Base-by-base conservation (phyloP, 2,329 filamentous ascomycete species). In the Zymoseptoria ardabiliae region DNA sequence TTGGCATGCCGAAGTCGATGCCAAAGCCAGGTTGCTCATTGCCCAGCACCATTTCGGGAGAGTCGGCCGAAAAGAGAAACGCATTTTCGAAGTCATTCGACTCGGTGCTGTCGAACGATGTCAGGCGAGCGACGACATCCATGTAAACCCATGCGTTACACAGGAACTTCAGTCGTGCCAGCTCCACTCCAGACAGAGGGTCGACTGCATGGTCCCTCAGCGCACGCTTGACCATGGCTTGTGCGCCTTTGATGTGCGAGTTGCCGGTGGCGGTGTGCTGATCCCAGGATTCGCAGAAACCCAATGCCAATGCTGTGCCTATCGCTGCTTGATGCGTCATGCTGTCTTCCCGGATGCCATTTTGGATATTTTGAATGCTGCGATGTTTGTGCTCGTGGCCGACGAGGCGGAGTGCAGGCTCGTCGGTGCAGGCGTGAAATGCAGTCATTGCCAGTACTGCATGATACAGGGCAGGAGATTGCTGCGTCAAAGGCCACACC, bases 81-180 rank as follows among this genome's bases (percentile, higher is more conserved):
- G 79, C 74, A 50, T 77, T 75, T 51, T 82, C 77, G 58, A 84
- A 81, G 66, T 84, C 80, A 53, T 78, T 78, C 2, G 77, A 77
- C 11, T 83, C 82, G 22, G 83, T 81, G 41, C 82, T 79, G 59
- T 84, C 82, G 2, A 83, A 73, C 2, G 85, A 85, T 0, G 85
- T 89, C 54, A 90, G 74, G 13, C 86, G 81, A 22, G 86, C 83
- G 62, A 89, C 85, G 25, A 89, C 87, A 69, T 89, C 85, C 81
- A 89, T 86, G 67, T 89, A 90, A 7, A 89, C 79, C 84, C 85
- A 89, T 3, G 83, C 84, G 68, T 88, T 89, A 73, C 85, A 87
- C 19, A 90, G 75, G 65, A 89, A 89, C 58, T 82, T 83, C 22
- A 89, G 74, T 7, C 85, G 76, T 48, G 78, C 74, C 11, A 82